Base-by-base conservation (phyloP, 2,329 filamentous ascomycete genomes). In the Exophiala sp. region DNA sequence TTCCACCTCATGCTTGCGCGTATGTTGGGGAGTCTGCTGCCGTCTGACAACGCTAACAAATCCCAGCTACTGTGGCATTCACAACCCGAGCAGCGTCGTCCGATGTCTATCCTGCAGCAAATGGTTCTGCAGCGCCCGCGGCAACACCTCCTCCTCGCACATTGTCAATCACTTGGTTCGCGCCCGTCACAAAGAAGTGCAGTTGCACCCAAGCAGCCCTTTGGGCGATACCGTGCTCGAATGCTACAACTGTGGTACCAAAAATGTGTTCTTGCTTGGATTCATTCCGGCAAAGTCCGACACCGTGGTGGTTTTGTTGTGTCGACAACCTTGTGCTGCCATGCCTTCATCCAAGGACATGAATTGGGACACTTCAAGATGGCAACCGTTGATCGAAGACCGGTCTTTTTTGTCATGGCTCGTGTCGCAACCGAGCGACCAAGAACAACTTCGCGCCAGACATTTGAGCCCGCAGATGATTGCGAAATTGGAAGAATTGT, bases 161-260 rank as follows among this genome's bases (percentile, higher is more conserved):
- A 97, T 99, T 65, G 90, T 99, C 75, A 97, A 97, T 71, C 94
- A 99, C 69, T 84, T 99, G 33, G 94, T 99, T 57, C 88, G 95
- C 66, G 92, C 95, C 61, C 88, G 94, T 60, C 94, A 99, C 78
- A 99, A 97, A 78, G 95, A 99, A 75, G 94, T 99, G 49, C 92
- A 96, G 72, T 84, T 99, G 51, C 94, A 99, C 70, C 92, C 94
- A 6, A 85, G 87, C 63, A 97, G 94, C 14, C 86, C 91, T 6
- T 84, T 99, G 9, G 94, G 94, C 60, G 95, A 99, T 69, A 99
- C 94, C 1, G 89, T 95, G 35, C 82, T 99, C 59, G 94, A 99
- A 76, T 99, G 94, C 75, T 99, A 99, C 77, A 97, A 96, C 74
- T 99, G 94, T 72, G 94, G 92, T 43, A 96, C 90, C n/a, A 97